Evolutionary conservation across 768 basidiomycete genomes (phyloP), one percentile per base, ranked within the genome.

Genomic region (Tricholoma furcatifolium): DNA sequence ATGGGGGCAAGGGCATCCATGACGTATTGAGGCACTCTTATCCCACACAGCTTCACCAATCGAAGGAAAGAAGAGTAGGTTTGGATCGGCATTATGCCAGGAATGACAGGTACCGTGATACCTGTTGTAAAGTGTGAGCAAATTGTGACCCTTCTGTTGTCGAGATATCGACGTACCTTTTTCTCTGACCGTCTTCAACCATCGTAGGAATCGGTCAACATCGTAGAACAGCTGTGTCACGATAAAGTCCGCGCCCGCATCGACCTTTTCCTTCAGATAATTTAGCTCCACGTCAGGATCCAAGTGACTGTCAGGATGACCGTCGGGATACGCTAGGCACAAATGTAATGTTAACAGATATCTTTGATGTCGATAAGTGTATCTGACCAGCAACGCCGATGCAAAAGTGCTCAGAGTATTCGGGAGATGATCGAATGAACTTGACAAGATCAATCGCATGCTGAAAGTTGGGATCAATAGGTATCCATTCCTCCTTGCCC

Each of bases 141-240:
- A 20, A 18, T 31, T 20, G 7, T 17, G 14, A 43, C 9, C 32
- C 9, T 38, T 6, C 39, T 38, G 24, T 42, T 36, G 11, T 24
- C 15, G 11, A 34, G 36, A 14, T n/a, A n/a, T 30, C 30, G 42
- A 66, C 79, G 35, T 54, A 93, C 94, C 95, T 68, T 74, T 83
- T 15, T 70, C 73, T 54, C 93, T 76, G 43, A 94, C 81, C 63
- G 80, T 84, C 61, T 75, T 68, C 20, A 87, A 69, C 97, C 97
- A 99, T 14, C 70, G 62, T 27, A 93, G 67, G 71, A 97, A 98
- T 14, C 80, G 79, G 44, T 93, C 85, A n/a, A 88, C 83, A 65
- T 99, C 96, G 70, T 98, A 99, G 70, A 99, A 99, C 6, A 98
- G 76, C 62, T 99, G 97, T 0, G 97, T 98, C 46, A 98, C 76